Base-by-base conservation (phyloP, 805 yeast species). In the Metschnikowia noctiluminum region DNA sequence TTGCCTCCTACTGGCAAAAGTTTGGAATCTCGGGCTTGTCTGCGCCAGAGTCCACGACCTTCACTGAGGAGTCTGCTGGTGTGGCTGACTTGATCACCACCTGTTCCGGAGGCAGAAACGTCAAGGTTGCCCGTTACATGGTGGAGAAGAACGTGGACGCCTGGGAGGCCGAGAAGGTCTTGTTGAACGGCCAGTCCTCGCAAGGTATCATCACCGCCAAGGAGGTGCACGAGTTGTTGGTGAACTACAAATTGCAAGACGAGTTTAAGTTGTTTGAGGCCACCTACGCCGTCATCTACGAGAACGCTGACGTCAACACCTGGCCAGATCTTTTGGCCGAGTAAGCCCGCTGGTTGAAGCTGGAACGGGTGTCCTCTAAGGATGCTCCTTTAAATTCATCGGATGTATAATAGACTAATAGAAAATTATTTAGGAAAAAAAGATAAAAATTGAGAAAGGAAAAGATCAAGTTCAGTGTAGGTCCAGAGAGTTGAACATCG, bases 61-160 rank as follows among this genome's bases (percentile, higher is more conserved):
- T 73, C 61, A 73, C 77, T 8, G 68, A 63, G 46, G 78, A 73
- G 57, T 66, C 73, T 35, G 76, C 76, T 13, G 78, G 78, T 59
- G 78, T 73, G 13, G 78, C 78, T 43, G 78, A 73, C 62, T 67
- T 73, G 55, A 73, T 73, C 60, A 73, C 78, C 43, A 72, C 77
- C 41, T 73, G 78, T 58, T 58, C 76, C 35, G 78, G 77, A 46
- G 78, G 78, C 42, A 69, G 78, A 65, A 73, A 73, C 60, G 77
- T 73, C 50, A 71, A 69, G 63, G 74, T 73, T 35, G 78, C 73
- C 13, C 69, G 72, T 52, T 69, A 71, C 58, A 73, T 73, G 78
- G 66, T 74, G 32, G 66, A 71, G 63, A 67, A 73, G 41, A 71
- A 71, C 26, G 71, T 62, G 21, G 62, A 62, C 37, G 77, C 77